Base-by-base conservation (phyloP, 371 early-diverging fungal species). In the Basidiobolus meristosporus region DNA sequence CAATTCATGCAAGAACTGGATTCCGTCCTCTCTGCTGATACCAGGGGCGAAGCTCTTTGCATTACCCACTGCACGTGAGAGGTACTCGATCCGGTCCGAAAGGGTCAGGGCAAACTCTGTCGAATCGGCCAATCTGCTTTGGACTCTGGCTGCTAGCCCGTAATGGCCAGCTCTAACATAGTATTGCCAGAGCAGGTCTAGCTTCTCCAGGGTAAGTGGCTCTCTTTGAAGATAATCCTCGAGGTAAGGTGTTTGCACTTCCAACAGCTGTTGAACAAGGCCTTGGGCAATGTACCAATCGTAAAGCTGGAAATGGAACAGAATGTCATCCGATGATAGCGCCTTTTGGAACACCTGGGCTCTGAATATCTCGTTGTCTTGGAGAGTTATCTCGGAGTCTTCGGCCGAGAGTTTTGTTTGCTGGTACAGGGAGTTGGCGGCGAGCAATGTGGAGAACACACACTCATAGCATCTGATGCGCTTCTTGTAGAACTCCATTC, bases 151-250 rank as follows among this genome's bases (percentile, higher is more conserved):
- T 1, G 87, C 78, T 19, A 72, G 65, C 21, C 58, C 57, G 48
- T 64, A 80, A 42, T 70, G 63, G 36, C 60, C 60, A 16, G 62
- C 53, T 35, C 66, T 63, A 40, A 76, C 63, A 43, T 80, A 82
- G 47, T 68, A 82, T 39, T 67, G 62, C 78, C 84, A 86, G 17
- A 88, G 59, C 41, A 86, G 60, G 26, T 77, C 68, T 16, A 60
- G 54, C 28, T 59, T 61, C 14, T 68, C 65, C 10, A 67, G 32
- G 1, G 60, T 50, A 9, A 73, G 21, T 17, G 36, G 21, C 16
- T 36, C 36, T 14, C 36, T 21, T 36, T 36, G 36, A 41, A 90
- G 59, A 42, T 65, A 87, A 17, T 70, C 70, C 41, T 79, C 71
- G 36, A 90, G 57, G 39, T 66, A 72, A 1, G 60, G 19, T 36